Conservation (phyloP, 345 rosid species). For the Litchi chinensis region DNA sequence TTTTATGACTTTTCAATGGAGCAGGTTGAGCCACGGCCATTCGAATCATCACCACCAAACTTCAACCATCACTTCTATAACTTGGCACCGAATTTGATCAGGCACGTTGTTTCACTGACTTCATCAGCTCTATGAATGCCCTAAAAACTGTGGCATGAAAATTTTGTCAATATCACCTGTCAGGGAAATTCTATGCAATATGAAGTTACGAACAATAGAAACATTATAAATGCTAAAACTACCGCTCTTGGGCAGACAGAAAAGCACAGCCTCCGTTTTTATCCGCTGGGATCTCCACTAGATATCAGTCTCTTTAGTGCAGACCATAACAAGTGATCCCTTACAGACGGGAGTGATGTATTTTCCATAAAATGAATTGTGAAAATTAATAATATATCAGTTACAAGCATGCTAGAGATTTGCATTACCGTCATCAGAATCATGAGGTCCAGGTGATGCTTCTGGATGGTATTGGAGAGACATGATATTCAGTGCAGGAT, state of each 20-base stretch:
- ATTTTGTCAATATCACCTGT: neutral
- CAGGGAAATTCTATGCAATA: neutral
- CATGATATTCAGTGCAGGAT: constrained; percentile 70
- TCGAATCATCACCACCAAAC: neutral
- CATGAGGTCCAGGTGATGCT: constrained; percentile 98
- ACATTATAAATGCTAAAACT: too few relatives aligned
- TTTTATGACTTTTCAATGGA: too few relatives aligned
- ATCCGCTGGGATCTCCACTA: neutral
- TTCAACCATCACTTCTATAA: neutral
- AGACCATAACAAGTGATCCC: neutral
- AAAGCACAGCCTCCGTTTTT: neutral
- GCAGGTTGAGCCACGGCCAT: neutral
- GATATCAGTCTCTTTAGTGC: neutral
- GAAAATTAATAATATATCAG: neutral
- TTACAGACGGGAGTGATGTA: neutral
- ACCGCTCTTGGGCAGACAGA: too few relatives aligned
- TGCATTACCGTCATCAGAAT: constrained; percentile 72
- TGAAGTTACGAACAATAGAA: neutral
- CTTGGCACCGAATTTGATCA: constrained; percentile 17
- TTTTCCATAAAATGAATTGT: neutral
- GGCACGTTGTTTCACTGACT: constrained; percentile 34
- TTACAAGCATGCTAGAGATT: neutral
- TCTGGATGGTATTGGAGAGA: constrained; percentile 97
- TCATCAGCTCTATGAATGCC: constrained; percentile 63
- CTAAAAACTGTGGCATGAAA: constrained; percentile 44